Evolutionary conservation across 148 eudicot species (phyloP), one percentile per base, ranked within the genome.

Genomic region (Silene uniflora): DNA sequence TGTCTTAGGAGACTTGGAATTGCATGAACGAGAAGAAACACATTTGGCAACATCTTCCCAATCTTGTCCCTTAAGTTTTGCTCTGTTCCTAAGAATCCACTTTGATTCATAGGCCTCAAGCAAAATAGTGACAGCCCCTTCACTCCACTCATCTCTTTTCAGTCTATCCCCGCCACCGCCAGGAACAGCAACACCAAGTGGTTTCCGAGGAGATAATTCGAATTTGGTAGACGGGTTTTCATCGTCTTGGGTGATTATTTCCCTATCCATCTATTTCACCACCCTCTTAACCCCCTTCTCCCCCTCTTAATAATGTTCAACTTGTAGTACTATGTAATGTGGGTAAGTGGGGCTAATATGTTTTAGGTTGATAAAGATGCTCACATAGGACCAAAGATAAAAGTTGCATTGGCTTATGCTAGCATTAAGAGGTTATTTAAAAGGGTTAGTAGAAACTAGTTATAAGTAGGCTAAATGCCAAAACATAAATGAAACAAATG

Each of bases 91-190:
- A 3, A 91, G 96, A 35, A 83, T 72, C 98, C 97, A 93, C 82
- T 91, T 93, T 21, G 89, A 56, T 73, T 93, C 98, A 74, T 93
- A 93, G 27, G 93, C 97, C 58, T 93, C 97, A 46, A 93, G 87
- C 17, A 93, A 90, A 59, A 76, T 77, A 1, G 88, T 79, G 6
- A 93, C 97, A 2, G 93, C 98, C 64, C 94, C 98, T 84, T 93
- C 98, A 60, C 98, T 93, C 98, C 98, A 93, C 35, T 93, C 98
- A 61, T 93, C 97, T 83, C 98, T 72, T 74, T 91, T 93, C 58
- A 90, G 16, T 66, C 93, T 76, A 70, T 91, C 93, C 16, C 81
- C 79, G 18, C 82, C 79, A 1, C 81, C 71, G 19, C 78, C 59
- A 22, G 47, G 67, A 44, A 72, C 81, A 2, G 55, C 68, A 2